Percentiles rank a stretch among this genome's conserved stretches.
These are phyloP conservation scores for Trichoderma afroharzianum DNA, from an alignment of 2,329 filamentous ascomycete genomes.

Conservation along the genomic window DNA sequence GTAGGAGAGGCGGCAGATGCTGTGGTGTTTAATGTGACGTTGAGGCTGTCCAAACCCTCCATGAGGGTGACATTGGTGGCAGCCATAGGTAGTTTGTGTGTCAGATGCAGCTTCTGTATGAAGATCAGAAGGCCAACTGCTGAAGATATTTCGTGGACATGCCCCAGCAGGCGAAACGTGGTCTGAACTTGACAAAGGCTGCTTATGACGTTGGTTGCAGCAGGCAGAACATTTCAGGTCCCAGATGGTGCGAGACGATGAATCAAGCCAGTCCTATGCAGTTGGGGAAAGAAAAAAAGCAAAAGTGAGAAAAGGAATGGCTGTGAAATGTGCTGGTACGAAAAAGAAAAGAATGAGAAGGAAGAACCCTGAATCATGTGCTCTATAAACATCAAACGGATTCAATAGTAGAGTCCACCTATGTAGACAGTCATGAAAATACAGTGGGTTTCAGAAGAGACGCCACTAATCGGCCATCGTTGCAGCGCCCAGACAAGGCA, in stretches of 20 bases:
- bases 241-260: background rate
- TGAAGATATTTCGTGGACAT: background rate
- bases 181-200: conserved; percentile 1
- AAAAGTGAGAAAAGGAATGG: background rate
- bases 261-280: too few species aligned
- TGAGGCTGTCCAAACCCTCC: conserved; percentile 29
- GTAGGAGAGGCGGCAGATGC: conserved; percentile 16
- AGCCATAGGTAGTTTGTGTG: conserved; percentile 15
- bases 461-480: background rate
- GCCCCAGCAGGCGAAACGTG: conserved; percentile 12
- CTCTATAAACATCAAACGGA: background rate
- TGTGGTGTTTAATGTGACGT: conserved; percentile 28
- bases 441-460: background rate
- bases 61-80: conserved; percentile 25
- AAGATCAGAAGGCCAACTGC: background rate
- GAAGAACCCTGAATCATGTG: background rate
- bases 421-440: background rate
- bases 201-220: background rate
- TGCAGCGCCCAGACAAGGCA: conserved; percentile 4
- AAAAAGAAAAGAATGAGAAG: background rate
- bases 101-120: background rate
- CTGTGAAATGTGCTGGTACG: background rate
- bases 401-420: too few species aligned
- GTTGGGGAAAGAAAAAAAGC: background rate
- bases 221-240: background rate